A percentile compares a stretch with the other conserved stretches of the same genome.
Evolutionary conservation across 2,329 filamentous ascomycete genomes (phyloP).

Genomic region (Stemphylium lycopersici): DNA sequence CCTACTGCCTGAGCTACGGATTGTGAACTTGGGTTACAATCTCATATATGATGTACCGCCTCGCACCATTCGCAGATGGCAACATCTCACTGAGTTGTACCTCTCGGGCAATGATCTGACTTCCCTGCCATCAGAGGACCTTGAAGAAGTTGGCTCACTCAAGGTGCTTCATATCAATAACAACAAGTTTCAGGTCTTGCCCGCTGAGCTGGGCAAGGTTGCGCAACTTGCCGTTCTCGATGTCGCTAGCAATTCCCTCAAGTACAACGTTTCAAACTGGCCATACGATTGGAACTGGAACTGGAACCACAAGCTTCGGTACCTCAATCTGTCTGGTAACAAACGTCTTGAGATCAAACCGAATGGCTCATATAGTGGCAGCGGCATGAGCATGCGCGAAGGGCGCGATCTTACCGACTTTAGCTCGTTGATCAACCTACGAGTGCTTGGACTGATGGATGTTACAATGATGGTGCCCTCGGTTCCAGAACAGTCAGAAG

Average conservation of each 20-base stretch:
- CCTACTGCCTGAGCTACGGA: constrained; percentile 78
- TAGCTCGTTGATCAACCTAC: constrained; percentile 78
- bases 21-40: constrained; percentile 95
- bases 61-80: constrained; percentile 86
- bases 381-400: constrained; percentile 55
- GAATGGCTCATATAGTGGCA: constrained; percentile 61
- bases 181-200: constrained; percentile 96
- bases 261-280: constrained; percentile 99
- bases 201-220: constrained; percentile 92
- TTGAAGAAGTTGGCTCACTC: constrained; percentile 86
- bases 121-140: constrained; percentile 87
- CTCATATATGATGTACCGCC: constrained; percentile 91
- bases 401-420: constrained; percentile 86
- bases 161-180: constrained; percentile 94
- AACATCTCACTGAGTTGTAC: constrained; percentile 87
- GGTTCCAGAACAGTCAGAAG: constrained; percentile 93
- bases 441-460: constrained; percentile 94
- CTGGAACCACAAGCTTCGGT: constrained; percentile 92
- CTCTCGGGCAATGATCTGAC: constrained; percentile 94
- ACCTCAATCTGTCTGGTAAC: constrained; percentile 95
- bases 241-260: constrained; percentile 91
- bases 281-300: constrained; percentile 99
- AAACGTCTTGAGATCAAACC: constrained; percentile 90
- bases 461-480: constrained; percentile 92
- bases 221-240: constrained; percentile 91